Evolutionary conservation across 1,139 yeast species (phyloP), one percentile per base, ranked within the genome.

Genomic region (Yamadazyma triangularis): DNA sequence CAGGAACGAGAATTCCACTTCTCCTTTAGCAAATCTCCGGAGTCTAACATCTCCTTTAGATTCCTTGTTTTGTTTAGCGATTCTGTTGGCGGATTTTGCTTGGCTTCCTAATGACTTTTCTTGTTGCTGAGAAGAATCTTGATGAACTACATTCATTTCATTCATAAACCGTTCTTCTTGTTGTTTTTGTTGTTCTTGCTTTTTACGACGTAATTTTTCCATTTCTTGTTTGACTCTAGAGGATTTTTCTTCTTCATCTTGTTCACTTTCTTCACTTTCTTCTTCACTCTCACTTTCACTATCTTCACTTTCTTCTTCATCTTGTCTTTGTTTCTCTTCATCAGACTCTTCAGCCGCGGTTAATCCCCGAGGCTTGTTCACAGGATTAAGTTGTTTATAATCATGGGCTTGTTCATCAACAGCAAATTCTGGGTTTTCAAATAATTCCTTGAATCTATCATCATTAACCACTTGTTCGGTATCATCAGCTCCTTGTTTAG

Each of bases 401-500:
- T 91, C 97, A 51, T 81, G 85, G 42, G 89, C 79, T 47, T 77
- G 79, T 49, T 79, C 88, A 62, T 91, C 93, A 48, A 91, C 80
- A 50, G 86, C 88, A 65, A 86, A 91, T 41, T 86, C 95, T 36
- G 94, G 95, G 53, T 91, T 89, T 54, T 87, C 95, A 55, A 91
- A 91, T 79, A 89, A 77, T 56, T 84, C 96, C 55, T 81, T 81
- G 83, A 93, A 85, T 64, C 95, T 85, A 41, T 80, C 87, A 58
- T 83, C 93, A 38, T 61, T 63, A 54, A 75, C 64, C 38, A 73
- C 70, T 26, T 56, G 58, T 42, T 73, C 79, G 4, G 75, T 75
- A 24, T 59, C 59, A 16, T 51, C 56, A 4, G 60, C 37, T 26
- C 78, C 79, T 42, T 66, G 69, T 51, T 77, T 79, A 45, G 70